Evolutionary conservation across 129 eudicot genomes (phyloP), one percentile per base, ranked within the genome.

Genomic region (Pittosporum tobira): DNA sequence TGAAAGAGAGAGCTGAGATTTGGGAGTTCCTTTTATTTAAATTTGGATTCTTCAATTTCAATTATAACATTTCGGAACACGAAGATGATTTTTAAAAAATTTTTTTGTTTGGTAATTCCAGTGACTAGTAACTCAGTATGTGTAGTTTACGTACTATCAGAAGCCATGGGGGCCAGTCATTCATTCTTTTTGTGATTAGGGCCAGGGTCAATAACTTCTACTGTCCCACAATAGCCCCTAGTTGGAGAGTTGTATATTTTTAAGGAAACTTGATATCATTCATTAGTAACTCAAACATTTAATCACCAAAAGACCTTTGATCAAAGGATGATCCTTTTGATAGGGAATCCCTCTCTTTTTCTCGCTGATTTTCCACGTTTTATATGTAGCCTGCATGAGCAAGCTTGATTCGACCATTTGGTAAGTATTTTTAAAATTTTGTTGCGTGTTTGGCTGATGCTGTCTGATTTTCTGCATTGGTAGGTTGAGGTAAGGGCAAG

Each of bases 401-500:
- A 40, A 40, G 46, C 16, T 40, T 40, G 14, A 40, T 40, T 40
- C 46, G 1, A 10, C 11, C n/a, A 14, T 40, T 6, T 14, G 14
- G 14, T 40, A 14, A 10, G 3, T 13, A 40, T 47, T 47, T 47
- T 44, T 47, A 47, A 47, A 19, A n/a, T n/a, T n/a, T 19, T 2
- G 51, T n/a, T 40, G 36, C 43, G 9, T 2, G 3, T 8, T 8
- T 6, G 29, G 18, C 59, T 29, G 5, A 28, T 48, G 18, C 36
- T 48, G 24, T 51, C 52, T 59, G 18, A 15, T 44, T 49, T 63
- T 43, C 52, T 42, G 37, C 37, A 19, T 30, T 12, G 60, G 42
- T 47, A 85, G 94, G 81, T 85, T 47, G 88, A 85, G 68, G 94
- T 85, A 31, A 78, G 73, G 53, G 53, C 77, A 46, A 70, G 85